A percentile compares a stretch with the other conserved stretches of the same genome.
Conservation (phyloP, 768 basidiomycete genomes). For the Lanmaoa rubissima region DNA sequence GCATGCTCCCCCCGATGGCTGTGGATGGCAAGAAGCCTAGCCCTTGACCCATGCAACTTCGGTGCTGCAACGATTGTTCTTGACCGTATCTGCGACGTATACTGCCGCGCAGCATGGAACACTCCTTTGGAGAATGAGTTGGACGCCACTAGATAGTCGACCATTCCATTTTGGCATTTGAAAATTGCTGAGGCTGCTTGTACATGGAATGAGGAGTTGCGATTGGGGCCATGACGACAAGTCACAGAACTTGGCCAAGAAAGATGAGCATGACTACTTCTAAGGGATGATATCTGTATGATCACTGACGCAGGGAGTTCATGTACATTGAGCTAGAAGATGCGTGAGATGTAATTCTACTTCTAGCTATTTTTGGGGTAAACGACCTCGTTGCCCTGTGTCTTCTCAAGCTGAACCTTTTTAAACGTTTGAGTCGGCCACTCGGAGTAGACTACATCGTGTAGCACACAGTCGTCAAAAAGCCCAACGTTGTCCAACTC, state of each 20-base stretch:
- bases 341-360: slow-evolving; percentile 22
- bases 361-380: slow-evolving; percentile 22
- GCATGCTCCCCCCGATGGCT: slow-evolving; percentile 9
- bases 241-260: slow-evolving; percentile 22
- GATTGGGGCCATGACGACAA: slow-evolving; percentile 23
- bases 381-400: slow-evolving; percentile 23
- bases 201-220: slow-evolving; percentile 12
- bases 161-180: slow-evolving; percentile 21
- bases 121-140: slow-evolving; percentile 18
- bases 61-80: slow-evolving; percentile 8
- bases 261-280: slow-evolving; percentile 1
- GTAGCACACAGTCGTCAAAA: slow-evolving; percentile 10
- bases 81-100: slow-evolving; percentile 2
- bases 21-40: slow-evolving; percentile 13
- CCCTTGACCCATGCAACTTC: slow-evolving; percentile 28
- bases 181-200: slow-evolving; percentile 10
- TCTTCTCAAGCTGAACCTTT: slow-evolving; percentile 19
- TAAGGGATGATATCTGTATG: slow-evolving; percentile 3
- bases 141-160: slow-evolving; percentile 28
- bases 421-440: slow-evolving; percentile 18
- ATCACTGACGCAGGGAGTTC: slow-evolving; percentile 19
- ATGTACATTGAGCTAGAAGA: slow-evolving; percentile 14
- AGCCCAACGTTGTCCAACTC: slow-evolving; percentile 12
- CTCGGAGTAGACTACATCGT: slow-evolving; percentile 20
- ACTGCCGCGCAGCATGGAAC: slow-evolving; percentile 23